Evolutionary conservation across 2,329 filamentous ascomycete genomes (phyloP).

Genomic region (Neofusicoccum sp.): DNA sequence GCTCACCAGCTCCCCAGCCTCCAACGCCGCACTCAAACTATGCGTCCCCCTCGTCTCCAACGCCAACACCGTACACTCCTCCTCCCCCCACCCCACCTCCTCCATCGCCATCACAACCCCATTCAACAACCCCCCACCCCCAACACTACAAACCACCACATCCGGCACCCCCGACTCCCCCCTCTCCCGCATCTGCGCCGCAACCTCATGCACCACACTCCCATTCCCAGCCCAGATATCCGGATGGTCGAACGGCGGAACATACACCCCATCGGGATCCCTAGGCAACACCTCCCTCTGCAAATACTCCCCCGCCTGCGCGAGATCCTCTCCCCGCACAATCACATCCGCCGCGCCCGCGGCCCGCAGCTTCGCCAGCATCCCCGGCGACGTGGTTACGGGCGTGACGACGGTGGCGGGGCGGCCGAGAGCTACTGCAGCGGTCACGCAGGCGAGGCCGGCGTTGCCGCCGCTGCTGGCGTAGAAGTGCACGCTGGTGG

Average conservation of each 20-base stretch:
- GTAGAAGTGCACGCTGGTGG: slow-evolving; percentile 64
- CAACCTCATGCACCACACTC: slow-evolving; percentile 56
- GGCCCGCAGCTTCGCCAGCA: slow-evolving; percentile 67
- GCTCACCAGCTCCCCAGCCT: slow-evolving; percentile 55
- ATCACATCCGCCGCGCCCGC: slow-evolving; percentile 68
- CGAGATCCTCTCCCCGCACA: slow-evolving; percentile 66
- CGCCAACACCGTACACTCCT: slow-evolving; percentile 57
- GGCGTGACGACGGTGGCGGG: slow-evolving; percentile 77
- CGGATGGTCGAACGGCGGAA: slow-evolving; percentile 68
- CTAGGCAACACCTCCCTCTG: slow-evolving; percentile 54
- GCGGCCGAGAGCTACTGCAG: slow-evolving; percentile 62
- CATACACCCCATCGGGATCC: slow-evolving; percentile 52
- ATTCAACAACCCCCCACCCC: slow-evolving; percentile 76
- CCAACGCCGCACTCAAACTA: slow-evolving; percentile 63
- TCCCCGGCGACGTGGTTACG: slow-evolving; percentile 60
- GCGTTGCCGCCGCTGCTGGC: slow-evolving; percentile 80
- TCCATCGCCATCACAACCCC: slow-evolving; percentile 56
- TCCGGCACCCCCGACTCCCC: slow-evolving; percentile 53
- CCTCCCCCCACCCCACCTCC: not conserved
- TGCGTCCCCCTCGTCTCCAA: slow-evolving; percentile 76
- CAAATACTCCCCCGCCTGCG: slow-evolving; percentile 67
- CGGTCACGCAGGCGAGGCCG: slow-evolving; percentile 75
- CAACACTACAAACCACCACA: slow-evolving; percentile 73
- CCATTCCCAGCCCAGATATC: slow-evolving; percentile 66
- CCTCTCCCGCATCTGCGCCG: slow-evolving; percentile 38